Evolutionary conservation across 768 basidiomycete genomes (phyloP).

Genomic region (Phlebiopsis flavidoalba): DNA sequence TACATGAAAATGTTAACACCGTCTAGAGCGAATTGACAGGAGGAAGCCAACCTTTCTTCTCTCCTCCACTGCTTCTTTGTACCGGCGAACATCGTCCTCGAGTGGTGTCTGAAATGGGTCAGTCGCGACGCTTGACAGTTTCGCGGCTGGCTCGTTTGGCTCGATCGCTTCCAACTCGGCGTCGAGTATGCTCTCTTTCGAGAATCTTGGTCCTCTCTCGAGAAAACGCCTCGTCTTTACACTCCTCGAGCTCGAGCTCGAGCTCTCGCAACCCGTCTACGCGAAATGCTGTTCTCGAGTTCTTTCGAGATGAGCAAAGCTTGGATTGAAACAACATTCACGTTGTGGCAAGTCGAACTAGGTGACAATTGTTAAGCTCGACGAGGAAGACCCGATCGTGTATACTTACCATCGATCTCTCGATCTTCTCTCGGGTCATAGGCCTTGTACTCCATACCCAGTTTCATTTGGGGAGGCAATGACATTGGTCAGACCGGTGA

Average conservation of each 20-base stretch:
- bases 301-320: slow-evolving; percentile 68
- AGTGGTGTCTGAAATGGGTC: too few relatives aligned
- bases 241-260: slow-evolving; percentile 80
- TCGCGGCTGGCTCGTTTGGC: not conserved
- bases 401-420: slow-evolving; percentile 58
- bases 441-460: slow-evolving; percentile 46
- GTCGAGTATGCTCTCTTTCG: slow-evolving; percentile 44
- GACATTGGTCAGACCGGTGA: slow-evolving; percentile 78
- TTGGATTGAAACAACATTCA: slow-evolving; percentile 59
- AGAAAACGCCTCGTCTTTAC: slow-evolving; percentile 73
- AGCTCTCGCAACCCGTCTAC: slow-evolving; percentile 81
- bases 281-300: slow-evolving; percentile 78
- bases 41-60: slow-evolving; percentile 72
- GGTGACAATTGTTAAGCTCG: not conserved
- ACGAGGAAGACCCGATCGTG: not conserved
- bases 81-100: slow-evolving; percentile 34
- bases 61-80: slow-evolving; percentile 78
- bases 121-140: slow-evolving; percentile 12
- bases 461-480: slow-evolving; percentile 69
- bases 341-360: slow-evolving; percentile 59
- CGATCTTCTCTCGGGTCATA: slow-evolving; percentile 38
- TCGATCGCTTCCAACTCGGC: not conserved
- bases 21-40: not conserved
- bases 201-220: slow-evolving; percentile 62
- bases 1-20: slow-evolving; percentile 26